These are phyloP conservation scores for Paxillus involutus DNA, from an alignment of 768 basidiomycete genomes.

Conservation along the genomic window DNA sequence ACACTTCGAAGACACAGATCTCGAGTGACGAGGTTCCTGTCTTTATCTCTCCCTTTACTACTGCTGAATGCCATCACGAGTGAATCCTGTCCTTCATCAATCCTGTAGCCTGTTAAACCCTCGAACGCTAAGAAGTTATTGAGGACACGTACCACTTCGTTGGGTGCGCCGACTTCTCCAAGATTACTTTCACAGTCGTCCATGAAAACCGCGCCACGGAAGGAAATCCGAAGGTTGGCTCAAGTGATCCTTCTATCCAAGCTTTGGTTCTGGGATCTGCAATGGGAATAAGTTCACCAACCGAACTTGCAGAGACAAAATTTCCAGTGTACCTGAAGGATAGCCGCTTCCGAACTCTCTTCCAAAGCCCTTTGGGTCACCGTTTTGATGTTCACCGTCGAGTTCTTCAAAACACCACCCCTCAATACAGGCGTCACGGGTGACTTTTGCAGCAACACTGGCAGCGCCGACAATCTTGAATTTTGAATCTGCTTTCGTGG, in stretches of 20 bases:
- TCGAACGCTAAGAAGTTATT: not conserved
- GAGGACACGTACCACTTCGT: conserved; percentile 71
- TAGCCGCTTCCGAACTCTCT: conserved; percentile 78
- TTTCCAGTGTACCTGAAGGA: conserved; percentile 65
- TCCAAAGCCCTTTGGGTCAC: conserved; percentile 27
- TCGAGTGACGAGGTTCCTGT: conserved; percentile 65
- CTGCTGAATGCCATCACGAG: conserved; percentile 74
- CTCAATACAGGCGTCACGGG: conserved; percentile 89
- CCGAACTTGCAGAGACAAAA: not conserved
- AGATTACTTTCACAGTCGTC: conserved; percentile 84
- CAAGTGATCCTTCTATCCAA: conserved; percentile 75
- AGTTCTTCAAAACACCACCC: conserved; percentile 81
- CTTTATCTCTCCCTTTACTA: conserved; percentile 72
- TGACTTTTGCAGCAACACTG: conserved; percentile 97
- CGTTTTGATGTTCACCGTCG: conserved; percentile 15
- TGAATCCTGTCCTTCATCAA: conserved; percentile 78
- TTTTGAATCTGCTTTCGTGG: conserved; percentile 90
- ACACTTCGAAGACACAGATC: conserved; percentile 68
- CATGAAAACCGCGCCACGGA: conserved; percentile 91
- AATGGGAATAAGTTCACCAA: not conserved
- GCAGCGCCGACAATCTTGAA: conserved; percentile 98
- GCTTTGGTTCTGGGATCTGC: conserved; percentile 90
- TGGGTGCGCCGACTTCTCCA: conserved; percentile 78
- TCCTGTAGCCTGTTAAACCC: conserved; percentile 47
- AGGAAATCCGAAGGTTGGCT: conserved; percentile 92